Conservation (phyloP, 768 basidiomycete species). For the Vishniacozyma victoriae region DNA sequence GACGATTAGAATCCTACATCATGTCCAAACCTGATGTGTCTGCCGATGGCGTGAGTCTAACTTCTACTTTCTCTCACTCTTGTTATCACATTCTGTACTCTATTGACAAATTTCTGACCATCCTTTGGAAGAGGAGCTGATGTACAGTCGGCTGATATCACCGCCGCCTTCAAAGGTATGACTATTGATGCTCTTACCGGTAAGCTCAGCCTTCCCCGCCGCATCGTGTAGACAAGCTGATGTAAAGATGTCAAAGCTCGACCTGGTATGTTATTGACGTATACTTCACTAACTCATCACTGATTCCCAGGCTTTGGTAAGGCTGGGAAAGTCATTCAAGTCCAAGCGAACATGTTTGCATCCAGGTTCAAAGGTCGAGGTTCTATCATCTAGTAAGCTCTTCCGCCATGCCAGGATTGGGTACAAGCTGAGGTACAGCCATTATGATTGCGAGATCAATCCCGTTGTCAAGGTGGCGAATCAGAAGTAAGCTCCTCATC, state of each 20-base stretch:
- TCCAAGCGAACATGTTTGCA: conserved; percentile 37
- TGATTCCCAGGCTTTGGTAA: conserved; percentile 24
- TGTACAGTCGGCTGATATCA: no score
- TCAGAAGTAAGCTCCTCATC: conserved; percentile 27
- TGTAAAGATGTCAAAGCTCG: not conserved
- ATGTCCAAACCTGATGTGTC: no score
- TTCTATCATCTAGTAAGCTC: conserved; percentile 14
- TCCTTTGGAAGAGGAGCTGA: no score
- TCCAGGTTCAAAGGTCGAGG: conserved; percentile 33
- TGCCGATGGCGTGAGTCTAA: no score
- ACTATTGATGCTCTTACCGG: no score
- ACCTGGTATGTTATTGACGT: not conserved
- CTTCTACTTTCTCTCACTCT: no score
- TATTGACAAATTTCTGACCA: no score
- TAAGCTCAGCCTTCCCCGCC: no score
- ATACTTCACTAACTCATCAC: not conserved
- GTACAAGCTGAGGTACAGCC: conserved; percentile 17
- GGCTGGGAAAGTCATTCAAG: conserved; percentile 25
- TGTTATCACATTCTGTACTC: no score
- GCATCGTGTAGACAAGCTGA: not conserved
- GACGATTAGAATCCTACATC: no score
- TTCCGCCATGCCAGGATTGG: not conserved
- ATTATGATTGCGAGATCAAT: conserved; percentile 46
- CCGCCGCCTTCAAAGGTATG: no score
- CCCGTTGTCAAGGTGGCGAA: conserved; percentile 43